Evolutionary conservation across 2,329 filamentous ascomycete species (phyloP).

Genomic region (Hymenoscyphus repandus): DNA sequence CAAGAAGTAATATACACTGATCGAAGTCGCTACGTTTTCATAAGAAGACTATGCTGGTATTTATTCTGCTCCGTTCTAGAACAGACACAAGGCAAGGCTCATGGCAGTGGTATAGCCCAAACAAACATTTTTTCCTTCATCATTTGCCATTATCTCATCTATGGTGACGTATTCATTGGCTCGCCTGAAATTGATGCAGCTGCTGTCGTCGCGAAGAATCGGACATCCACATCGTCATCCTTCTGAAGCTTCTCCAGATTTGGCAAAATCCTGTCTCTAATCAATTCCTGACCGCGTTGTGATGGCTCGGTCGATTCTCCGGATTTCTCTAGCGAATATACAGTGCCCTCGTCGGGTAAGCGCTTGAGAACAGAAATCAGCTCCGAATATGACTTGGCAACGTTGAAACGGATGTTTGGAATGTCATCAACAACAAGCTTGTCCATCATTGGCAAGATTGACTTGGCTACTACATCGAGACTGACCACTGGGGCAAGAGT

Average conservation of each 20-base stretch:
- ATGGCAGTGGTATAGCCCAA: conserved; percentile 20
- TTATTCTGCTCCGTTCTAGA: conserved; percentile 31
- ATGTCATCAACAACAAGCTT: conserved; percentile 92
- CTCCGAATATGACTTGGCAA: conserved; percentile 92
- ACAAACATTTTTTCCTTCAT: conserved; percentile 16
- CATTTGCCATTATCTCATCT: conserved; percentile 27
- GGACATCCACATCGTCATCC: conserved; percentile 95
- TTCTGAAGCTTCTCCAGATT: conserved; percentile 93
- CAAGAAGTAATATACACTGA: neutral
- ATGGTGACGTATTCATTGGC: conserved; percentile 48
- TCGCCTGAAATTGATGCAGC: conserved; percentile 49
- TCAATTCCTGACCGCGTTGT: conserved; percentile 69
- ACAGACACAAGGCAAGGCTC: conserved; percentile 24
- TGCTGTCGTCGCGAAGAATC: conserved; percentile 94
- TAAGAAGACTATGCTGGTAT: conserved; percentile 25
- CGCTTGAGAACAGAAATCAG: conserved; percentile 89
- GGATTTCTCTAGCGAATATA: conserved; percentile 79
- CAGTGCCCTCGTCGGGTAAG: conserved; percentile 80
- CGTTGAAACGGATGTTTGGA: conserved; percentile 98
- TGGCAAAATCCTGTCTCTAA: conserved; percentile 80
- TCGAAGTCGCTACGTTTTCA: neutral
- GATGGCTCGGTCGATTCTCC: conserved; percentile 58
- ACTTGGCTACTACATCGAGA: conserved; percentile 86
- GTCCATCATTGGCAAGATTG: conserved; percentile 92
- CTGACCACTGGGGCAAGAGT: conserved; percentile 90